Evolutionary conservation across 257 asterid species (phyloP).

Genomic region (Solanum bulbocastanum): DNA sequence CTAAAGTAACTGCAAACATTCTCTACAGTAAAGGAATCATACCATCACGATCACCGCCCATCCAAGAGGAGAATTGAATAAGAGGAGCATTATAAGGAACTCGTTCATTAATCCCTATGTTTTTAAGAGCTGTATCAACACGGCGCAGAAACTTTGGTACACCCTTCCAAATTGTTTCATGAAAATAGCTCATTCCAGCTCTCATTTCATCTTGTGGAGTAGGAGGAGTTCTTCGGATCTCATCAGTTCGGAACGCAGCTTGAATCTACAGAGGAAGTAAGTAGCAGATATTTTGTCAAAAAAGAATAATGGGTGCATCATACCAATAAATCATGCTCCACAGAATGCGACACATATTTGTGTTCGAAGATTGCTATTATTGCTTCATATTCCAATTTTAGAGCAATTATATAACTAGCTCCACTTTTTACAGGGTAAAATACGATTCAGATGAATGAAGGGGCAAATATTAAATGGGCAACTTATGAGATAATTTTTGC

Average conservation of each 20-base stretch:
- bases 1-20: background rate
- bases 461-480: background rate
- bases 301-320: background rate
- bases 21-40: background rate
- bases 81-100: conserved; percentile 47
- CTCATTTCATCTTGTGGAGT: conserved; percentile 55
- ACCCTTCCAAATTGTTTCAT: conserved; percentile 48
- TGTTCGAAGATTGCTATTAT: background rate
- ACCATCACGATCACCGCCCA: conserved; percentile 61
- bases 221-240: conserved; percentile 44
- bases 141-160: conserved; percentile 43
- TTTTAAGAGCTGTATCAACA: conserved; percentile 40
- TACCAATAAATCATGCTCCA: background rate
- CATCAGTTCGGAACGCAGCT: conserved; percentile 51
- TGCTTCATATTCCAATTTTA: background rate
- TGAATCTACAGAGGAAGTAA: conserved; percentile 15
- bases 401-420: background rate
- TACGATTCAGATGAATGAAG: background rate
- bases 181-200: conserved; percentile 53
- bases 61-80: conserved; percentile 49
- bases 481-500: background rate
- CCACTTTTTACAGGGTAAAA: background rate
- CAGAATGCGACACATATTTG: background rate
- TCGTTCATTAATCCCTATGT: conserved; percentile 39
- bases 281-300: background rate